phyloP scores from a whole-genome alignment of 495 filamentous ascomycete genomes.

The Penicillium parvum region DNA sequence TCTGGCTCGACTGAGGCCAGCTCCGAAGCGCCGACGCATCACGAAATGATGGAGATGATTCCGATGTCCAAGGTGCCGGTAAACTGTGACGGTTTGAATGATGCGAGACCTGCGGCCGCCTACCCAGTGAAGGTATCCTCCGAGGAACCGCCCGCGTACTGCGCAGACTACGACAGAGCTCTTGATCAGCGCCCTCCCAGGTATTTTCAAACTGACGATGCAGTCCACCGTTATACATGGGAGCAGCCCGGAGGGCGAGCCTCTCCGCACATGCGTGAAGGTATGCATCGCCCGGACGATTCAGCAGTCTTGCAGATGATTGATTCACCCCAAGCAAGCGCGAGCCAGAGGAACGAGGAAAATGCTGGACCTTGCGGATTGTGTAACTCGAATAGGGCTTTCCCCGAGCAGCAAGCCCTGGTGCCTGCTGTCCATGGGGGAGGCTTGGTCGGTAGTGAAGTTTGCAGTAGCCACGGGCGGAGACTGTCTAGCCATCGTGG shows the following conservation, averaged over 20 bases:
- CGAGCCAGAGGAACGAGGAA: background rate
- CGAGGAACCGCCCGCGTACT: background rate
- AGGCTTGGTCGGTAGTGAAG: too few species aligned
- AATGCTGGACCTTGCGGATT: background rate
- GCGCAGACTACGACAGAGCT: background rate
- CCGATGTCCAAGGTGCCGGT: slow-evolving; percentile 1
- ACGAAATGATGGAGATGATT: background rate
- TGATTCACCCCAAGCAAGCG: background rate
- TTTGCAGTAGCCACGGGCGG: background rate
- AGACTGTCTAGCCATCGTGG: background rate
- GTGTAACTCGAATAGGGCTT: background rate
- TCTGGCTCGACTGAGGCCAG: background rate
- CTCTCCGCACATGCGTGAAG: too few species aligned
- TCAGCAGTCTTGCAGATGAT: too few species aligned
- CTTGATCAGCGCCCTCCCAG: too few species aligned
- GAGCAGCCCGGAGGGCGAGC: too few species aligned
- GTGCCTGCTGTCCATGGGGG: too few species aligned
- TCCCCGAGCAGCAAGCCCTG: too few species aligned
- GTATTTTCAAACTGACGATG: too few species aligned
- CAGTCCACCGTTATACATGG: too few species aligned
- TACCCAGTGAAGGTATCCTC: background rate
- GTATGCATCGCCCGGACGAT: too few species aligned
- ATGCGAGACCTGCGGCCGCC: background rate
- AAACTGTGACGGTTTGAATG: background rate
- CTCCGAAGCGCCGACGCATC: slow-evolving; percentile 1